Conservation (phyloP, 352 stramenopile genomes). For the Globisporangium parvum region DNA sequence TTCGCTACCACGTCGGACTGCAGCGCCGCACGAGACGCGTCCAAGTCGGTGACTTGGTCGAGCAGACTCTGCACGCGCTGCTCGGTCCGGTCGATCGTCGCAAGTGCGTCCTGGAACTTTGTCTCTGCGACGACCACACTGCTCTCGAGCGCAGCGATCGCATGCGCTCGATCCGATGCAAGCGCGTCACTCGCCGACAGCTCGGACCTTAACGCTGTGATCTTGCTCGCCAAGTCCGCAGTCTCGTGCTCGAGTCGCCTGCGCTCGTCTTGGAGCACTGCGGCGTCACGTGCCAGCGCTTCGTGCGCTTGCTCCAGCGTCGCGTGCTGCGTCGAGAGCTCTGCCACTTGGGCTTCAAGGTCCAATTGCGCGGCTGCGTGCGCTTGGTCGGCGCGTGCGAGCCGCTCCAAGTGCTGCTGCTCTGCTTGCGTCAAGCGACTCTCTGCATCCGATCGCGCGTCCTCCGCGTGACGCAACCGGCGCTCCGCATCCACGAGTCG, state of each 20-base stretch:
- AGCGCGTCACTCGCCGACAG: not conserved
- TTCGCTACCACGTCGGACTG: not conserved
- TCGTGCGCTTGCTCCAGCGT: constrained; percentile 1
- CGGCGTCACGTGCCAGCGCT: not conserved
- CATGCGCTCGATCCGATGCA: not conserved
- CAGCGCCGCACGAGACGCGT: not conserved
- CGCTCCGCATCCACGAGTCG: constrained; percentile 22
- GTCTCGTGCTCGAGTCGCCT: not conserved
- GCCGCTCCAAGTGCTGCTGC: constrained; percentile 16
- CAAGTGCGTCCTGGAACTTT: not conserved
- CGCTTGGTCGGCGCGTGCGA: constrained; percentile 19
- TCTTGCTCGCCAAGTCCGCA: not conserved
- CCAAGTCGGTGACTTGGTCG: too few species aligned
- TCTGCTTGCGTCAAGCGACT: constrained; percentile 27
- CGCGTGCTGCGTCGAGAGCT: constrained; percentile 23
- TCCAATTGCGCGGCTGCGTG: constrained; percentile 23
- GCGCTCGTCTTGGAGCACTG: not conserved
- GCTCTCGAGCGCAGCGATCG: constrained; percentile 1
- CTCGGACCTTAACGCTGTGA: not conserved
- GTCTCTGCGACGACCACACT: not conserved
- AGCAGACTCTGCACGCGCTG: not conserved
- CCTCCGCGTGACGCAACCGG: constrained; percentile 22
- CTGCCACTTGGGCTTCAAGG: constrained; percentile 27
- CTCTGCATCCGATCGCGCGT: constrained; percentile 15
- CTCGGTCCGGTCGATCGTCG: not conserved